Evolutionary conservation across 2,329 filamentous ascomycete genomes (phyloP).

Genomic region (Exophiala sideris): DNA sequence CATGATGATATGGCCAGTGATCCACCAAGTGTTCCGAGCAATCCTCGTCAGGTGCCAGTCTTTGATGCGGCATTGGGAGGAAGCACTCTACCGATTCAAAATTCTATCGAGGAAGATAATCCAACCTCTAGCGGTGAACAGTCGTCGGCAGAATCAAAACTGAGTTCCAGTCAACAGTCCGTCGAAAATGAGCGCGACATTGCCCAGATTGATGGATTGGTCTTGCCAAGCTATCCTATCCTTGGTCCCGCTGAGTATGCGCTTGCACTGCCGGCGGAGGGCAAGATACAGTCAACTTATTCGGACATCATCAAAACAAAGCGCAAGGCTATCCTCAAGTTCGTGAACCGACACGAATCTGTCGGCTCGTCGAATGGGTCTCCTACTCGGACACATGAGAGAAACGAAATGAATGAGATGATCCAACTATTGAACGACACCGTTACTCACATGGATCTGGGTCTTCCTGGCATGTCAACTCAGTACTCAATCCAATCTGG

Average conservation of each 20-base stretch:
- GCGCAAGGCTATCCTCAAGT: constrained; percentile 26
- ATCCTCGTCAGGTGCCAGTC: background rate
- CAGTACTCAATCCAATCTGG: constrained; percentile 33
- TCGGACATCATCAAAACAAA: constrained; percentile 26
- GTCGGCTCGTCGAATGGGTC: constrained; percentile 23
- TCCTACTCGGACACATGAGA: constrained; percentile 22
- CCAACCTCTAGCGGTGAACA: constrained; percentile 16
- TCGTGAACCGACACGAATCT: constrained; percentile 25
- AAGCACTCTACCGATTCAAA: constrained; percentile 25
- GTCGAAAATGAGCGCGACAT: constrained; percentile 25
- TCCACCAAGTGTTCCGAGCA: background rate
- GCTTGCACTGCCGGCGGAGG: constrained; percentile 26
- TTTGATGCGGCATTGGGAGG: constrained; percentile 11
- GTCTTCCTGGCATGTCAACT: constrained; percentile 39
- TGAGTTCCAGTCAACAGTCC: constrained; percentile 29
- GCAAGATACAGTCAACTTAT: constrained; percentile 28
- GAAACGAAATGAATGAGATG: constrained; percentile 35
- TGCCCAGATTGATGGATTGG: constrained; percentile 22
- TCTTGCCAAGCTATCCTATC: constrained; percentile 23
- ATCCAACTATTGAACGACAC: constrained; percentile 41
- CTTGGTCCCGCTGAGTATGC: constrained; percentile 26
- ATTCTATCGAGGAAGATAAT: constrained; percentile 28
- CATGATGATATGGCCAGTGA: background rate
- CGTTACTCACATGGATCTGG: constrained; percentile 44
- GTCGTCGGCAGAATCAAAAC: constrained; percentile 23